phyloP scores from a whole-genome alignment of 306 rosid species.

The Cucurbita maxima region DNA sequence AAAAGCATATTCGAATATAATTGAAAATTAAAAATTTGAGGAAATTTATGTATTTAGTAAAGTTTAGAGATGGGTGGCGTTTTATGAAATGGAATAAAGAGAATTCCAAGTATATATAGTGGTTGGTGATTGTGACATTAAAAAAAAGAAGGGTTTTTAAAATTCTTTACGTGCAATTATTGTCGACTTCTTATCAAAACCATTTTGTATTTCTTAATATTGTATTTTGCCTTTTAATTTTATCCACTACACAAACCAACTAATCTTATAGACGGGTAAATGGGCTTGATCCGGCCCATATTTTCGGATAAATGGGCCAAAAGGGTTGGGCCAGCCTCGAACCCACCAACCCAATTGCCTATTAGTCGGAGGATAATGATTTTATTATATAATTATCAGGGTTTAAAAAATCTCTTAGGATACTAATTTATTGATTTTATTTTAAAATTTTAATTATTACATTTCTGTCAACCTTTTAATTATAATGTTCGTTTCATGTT shows the following conservation, averaged over 20 bases:
- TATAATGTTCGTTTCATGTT: not conserved
- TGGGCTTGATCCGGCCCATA: not conserved
- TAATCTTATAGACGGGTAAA: not conserved
- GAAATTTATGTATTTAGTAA: not conserved
- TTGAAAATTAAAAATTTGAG: not conserved
- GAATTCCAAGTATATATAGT: not conserved
- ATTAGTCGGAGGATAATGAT: too few relatives aligned
- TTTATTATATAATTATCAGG: too few relatives aligned
- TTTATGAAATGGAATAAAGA: not conserved
- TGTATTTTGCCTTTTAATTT: not conserved
- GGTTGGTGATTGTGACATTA: not conserved
- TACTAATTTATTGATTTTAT: too few relatives aligned
- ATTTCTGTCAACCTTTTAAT: not conserved
- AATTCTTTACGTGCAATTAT: not conserved
- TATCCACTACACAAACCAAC: too few relatives aligned
- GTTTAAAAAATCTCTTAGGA: too few relatives aligned
- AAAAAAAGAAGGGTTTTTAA: not conserved
- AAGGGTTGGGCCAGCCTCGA: not conserved
- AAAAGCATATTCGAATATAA: not conserved
- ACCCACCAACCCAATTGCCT: not conserved
- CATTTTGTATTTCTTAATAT: not conserved
- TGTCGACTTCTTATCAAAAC: not conserved
- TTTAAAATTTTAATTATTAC: too few relatives aligned
- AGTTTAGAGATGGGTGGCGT: not conserved
- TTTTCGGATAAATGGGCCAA: not conserved